Conservation (phyloP, 352 stramenopile species). For the Pythium plurisporium region DNA sequence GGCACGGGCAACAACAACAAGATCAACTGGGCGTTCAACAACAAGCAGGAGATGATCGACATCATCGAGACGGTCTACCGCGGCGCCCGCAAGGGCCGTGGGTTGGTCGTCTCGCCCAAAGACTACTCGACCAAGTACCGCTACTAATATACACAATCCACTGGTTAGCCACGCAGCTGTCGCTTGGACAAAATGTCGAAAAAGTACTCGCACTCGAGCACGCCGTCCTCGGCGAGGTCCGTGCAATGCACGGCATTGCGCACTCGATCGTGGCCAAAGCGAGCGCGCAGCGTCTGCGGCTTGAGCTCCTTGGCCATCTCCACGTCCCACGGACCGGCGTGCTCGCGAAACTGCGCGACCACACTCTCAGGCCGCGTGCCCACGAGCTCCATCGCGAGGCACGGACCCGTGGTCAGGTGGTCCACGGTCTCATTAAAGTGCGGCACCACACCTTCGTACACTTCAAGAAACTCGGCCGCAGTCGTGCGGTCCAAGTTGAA, state of each 20-base stretch:
- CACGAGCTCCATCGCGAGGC: slow-evolving; percentile 88
- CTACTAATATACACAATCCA: slow-evolving; percentile 64
- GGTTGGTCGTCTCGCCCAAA: slow-evolving; percentile 98
- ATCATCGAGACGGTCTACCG: slow-evolving; percentile 99
- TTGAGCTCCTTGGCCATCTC: slow-evolving; percentile 92
- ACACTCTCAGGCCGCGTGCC: slow-evolving; percentile 49
- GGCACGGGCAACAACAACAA: slow-evolving; percentile 99
- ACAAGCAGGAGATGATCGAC: slow-evolving; percentile 99
- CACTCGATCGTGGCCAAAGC: slow-evolving; percentile 85
- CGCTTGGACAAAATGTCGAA: slow-evolving; percentile 90
- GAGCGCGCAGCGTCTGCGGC: slow-evolving; percentile 84
- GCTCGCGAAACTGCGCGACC: slow-evolving; percentile 72
- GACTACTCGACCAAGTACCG: slow-evolving; percentile 99
- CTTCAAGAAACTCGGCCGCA: slow-evolving; percentile 90
- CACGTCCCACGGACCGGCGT: slow-evolving; percentile 88
- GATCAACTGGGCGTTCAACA: slow-evolving; percentile 97
- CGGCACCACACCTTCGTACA: slow-evolving; percentile 89
- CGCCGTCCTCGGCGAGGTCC: slow-evolving; percentile 88
- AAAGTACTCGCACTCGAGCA: slow-evolving; percentile 91
- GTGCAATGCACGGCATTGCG: slow-evolving; percentile 93
- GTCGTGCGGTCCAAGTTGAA: slow-evolving; percentile 87
- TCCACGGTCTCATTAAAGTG: slow-evolving; percentile 89
- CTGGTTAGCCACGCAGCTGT: slow-evolving; percentile 28
- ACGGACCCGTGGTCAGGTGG: slow-evolving; percentile 85
- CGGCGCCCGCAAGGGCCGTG: slow-evolving; percentile 95